A percentile compares a stretch with the other conserved stretches of the same genome.
Conservation (phyloP, 768 basidiomycete genomes). For the Mycena vitilis region DNA sequence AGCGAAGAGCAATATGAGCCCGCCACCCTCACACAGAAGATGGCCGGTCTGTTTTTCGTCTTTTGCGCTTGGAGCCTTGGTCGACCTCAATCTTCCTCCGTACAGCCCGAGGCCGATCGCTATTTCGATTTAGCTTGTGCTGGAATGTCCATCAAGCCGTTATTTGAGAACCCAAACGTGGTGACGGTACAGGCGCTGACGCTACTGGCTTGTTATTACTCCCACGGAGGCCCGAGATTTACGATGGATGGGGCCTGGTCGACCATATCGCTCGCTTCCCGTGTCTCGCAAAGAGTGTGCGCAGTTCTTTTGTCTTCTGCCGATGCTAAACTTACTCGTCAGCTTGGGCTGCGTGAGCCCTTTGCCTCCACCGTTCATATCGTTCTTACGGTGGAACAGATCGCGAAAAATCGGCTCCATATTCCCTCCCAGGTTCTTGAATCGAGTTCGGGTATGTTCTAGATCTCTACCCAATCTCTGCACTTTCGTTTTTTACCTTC, state of each 20-base stretch:
- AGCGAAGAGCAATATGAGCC: background rate
- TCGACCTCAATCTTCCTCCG: slow-evolving; percentile 42
- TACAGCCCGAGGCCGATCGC: slow-evolving; percentile 54
- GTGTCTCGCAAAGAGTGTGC: slow-evolving; percentile 49
- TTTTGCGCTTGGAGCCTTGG: slow-evolving; percentile 37
- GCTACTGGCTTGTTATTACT: slow-evolving; percentile 51
- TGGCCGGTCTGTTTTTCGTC: slow-evolving; percentile 37
- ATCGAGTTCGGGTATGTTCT: slow-evolving; percentile 17
- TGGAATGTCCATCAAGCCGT: slow-evolving; percentile 51
- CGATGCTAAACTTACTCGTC: background rate
- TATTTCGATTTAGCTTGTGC: slow-evolving; percentile 57
- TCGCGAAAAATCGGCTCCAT: slow-evolving; percentile 37
- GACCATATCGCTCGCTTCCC: slow-evolving; percentile 45
- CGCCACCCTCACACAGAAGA: slow-evolving; percentile 23
- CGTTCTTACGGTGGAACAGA: slow-evolving; percentile 12
- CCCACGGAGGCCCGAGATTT: slow-evolving; percentile 46
- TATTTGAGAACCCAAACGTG: slow-evolving; percentile 52
- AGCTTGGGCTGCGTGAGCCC: slow-evolving; percentile 30
- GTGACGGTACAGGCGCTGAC: slow-evolving; percentile 54
- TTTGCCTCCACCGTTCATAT: background rate
- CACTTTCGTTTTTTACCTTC: too few species aligned
- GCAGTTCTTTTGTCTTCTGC: background rate
- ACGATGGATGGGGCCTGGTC: slow-evolving; percentile 50
- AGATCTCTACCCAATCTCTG: too few species aligned
- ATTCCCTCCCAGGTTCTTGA: slow-evolving; percentile 43